Evolutionary conservation across 495 filamentous ascomycete species (phyloP).

Genomic region (Podospora fimiseda): DNA sequence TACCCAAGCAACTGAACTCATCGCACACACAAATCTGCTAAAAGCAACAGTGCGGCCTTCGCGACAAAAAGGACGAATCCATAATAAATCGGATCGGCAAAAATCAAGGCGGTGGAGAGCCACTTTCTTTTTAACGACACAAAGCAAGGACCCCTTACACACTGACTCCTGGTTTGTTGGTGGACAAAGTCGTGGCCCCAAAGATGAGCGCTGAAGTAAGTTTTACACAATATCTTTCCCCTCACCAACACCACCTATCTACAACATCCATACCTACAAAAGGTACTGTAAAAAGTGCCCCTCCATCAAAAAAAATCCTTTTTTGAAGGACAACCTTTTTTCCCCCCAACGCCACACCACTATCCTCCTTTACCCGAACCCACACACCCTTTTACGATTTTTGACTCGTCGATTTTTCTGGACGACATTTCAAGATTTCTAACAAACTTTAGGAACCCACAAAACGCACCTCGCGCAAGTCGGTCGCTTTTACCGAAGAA

Average conservation of each 20-base stretch:
- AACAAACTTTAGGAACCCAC: slow-evolving; percentile 33
- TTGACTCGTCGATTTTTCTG: neutral
- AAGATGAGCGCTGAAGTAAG: slow-evolving; percentile 33
- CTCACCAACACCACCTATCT: slow-evolving; percentile 10
- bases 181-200: slow-evolving; percentile 11
- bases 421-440: slow-evolving; percentile 11
- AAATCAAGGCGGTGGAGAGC: slow-evolving; percentile 15
- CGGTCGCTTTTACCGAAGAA: slow-evolving; percentile 82
- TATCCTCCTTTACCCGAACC: too few relatives aligned
- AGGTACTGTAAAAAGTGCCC: neutral
- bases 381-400: neutral
- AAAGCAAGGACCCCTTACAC: slow-evolving; percentile 1
- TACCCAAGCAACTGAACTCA: too few relatives aligned
- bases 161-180: neutral
- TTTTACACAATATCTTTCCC: slow-evolving; percentile 13
- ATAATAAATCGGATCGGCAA: neutral
- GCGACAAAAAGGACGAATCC: neutral
- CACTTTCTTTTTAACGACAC: slow-evolving; percentile 1
- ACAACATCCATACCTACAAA: slow-evolving; percentile 21
- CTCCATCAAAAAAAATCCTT: neutral
- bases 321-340: too few relatives aligned
- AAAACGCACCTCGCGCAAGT: slow-evolving; percentile 63
- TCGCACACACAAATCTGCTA: too few relatives aligned
- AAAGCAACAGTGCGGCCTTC: too few relatives aligned
- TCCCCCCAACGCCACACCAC: too few relatives aligned